Conservation (phyloP, 768 basidiomycete species). For the Leucosporidium yakuticum region DNA sequence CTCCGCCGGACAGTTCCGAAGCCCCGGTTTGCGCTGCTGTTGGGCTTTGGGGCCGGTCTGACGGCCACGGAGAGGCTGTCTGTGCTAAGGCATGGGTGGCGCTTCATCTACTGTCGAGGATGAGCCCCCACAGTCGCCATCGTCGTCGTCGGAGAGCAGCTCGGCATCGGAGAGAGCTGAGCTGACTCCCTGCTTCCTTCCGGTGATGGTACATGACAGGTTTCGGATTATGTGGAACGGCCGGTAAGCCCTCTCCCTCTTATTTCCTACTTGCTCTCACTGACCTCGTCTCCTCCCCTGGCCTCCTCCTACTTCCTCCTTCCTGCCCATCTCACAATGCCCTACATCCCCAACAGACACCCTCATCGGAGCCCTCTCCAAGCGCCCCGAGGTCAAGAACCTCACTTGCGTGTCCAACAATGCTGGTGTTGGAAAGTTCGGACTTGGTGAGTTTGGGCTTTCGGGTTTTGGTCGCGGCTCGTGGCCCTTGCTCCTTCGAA, state of each 20-base stretch:
- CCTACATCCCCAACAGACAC: conserved; percentile 55
- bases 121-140: no score
- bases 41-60: no score
- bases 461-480: no score
- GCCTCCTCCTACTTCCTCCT: background rate
- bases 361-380: conserved; percentile 67
- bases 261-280: background rate
- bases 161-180: background rate
- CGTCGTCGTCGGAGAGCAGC: no score
- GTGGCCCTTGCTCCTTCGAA: no score
- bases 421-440: conserved; percentile 49
- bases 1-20: no score
- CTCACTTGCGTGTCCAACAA: conserved; percentile 86
- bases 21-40: no score
- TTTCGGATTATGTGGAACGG: conserved; percentile 83
- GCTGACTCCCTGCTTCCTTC: background rate
- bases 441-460: conserved; percentile 29
- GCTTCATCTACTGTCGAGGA: no score
- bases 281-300: background rate
- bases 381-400: conserved; percentile 64
- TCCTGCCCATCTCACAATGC: background rate
- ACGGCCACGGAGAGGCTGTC: no score
- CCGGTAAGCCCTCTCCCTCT: conserved; percentile 52
- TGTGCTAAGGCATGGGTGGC: no score
- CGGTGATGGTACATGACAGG: conserved; percentile 48